Conservation (phyloP, 169 alveolate species). For the Cryptosporidium felis region DNA sequence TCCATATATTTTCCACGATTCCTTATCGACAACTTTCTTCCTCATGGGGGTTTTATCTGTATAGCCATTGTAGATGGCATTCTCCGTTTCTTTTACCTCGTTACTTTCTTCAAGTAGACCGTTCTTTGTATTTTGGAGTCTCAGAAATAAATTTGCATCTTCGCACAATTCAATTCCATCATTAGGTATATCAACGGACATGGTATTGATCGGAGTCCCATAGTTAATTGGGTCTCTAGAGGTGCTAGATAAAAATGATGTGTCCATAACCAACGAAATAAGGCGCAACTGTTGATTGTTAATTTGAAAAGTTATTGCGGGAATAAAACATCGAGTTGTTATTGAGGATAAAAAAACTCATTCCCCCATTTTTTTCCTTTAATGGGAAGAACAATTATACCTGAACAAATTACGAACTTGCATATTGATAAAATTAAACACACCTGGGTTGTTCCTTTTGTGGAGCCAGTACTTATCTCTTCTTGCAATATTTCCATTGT, state of each 20-base stretch:
- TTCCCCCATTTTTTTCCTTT: constrained; percentile 42
- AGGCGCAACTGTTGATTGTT: too few relatives aligned
- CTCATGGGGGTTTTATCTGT: constrained; percentile 5
- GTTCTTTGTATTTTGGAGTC: background rate
- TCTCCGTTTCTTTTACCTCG: background rate
- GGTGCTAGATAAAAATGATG: too few relatives aligned
- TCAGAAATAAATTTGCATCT: background rate
- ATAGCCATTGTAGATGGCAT: background rate
- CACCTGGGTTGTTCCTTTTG: constrained; percentile 28
- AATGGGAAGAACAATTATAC: constrained; percentile 22
- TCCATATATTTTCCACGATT: background rate
- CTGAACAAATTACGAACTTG: background rate
- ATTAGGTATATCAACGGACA: background rate
- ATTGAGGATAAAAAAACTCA: constrained; percentile 1
- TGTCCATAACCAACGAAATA: too few relatives aligned
- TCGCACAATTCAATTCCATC: background rate
- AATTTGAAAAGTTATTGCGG: constrained; percentile 5
- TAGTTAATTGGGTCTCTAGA: too few relatives aligned
- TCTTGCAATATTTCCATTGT: background rate
- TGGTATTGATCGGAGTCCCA: too few relatives aligned
- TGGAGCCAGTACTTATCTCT: constrained; percentile 33
- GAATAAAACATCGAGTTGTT: background rate
- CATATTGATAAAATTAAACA: background rate
- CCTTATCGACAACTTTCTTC: background rate
- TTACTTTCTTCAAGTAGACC: background rate